Evolutionary conservation across 139 green algal genomes (phyloP).

Genomic region (Pleodorina starrii): DNA sequence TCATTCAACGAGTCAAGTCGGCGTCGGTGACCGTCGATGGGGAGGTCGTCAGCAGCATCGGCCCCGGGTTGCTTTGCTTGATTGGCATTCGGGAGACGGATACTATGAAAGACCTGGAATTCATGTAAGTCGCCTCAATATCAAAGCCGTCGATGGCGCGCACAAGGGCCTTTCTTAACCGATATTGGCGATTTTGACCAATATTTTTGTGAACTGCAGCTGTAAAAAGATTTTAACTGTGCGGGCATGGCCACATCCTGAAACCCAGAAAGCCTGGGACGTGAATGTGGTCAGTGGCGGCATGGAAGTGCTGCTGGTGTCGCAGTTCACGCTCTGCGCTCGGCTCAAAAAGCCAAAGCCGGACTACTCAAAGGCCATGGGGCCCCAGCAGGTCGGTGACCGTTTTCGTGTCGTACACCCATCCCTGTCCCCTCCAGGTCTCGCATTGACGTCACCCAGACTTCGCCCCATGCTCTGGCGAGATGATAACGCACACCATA

Average conservation of each 20-base stretch:
- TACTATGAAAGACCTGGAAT: slow-evolving; percentile 43
- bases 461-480: too few species aligned
- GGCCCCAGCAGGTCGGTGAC: slow-evolving; percentile 19
- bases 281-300: not conserved
- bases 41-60: slow-evolving; percentile 48
- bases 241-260: slow-evolving; percentile 28
- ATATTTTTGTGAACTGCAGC: slow-evolving; percentile 9
- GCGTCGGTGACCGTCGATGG: slow-evolving; percentile 51
- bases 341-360: slow-evolving; percentile 58
- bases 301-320: slow-evolving; percentile 14
- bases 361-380: slow-evolving; percentile 61
- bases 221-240: slow-evolving; percentile 64
- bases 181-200: not conserved
- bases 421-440: too few species aligned
- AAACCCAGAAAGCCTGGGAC: slow-evolving; percentile 28
- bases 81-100: slow-evolving; percentile 52
- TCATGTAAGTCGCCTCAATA: slow-evolving; percentile 29
- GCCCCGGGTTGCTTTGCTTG: slow-evolving; percentile 48
- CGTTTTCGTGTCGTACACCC: too few species aligned
- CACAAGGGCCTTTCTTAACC: not conserved
- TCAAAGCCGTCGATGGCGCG: not conserved
- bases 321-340: slow-evolving; percentile 48
- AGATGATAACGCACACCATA: too few species aligned
- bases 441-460: too few species aligned
- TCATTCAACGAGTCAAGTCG: slow-evolving; percentile 55